Base-by-base conservation (phyloP, 2,329 filamentous ascomycete species). In the Talaromyces sp. region DNA sequence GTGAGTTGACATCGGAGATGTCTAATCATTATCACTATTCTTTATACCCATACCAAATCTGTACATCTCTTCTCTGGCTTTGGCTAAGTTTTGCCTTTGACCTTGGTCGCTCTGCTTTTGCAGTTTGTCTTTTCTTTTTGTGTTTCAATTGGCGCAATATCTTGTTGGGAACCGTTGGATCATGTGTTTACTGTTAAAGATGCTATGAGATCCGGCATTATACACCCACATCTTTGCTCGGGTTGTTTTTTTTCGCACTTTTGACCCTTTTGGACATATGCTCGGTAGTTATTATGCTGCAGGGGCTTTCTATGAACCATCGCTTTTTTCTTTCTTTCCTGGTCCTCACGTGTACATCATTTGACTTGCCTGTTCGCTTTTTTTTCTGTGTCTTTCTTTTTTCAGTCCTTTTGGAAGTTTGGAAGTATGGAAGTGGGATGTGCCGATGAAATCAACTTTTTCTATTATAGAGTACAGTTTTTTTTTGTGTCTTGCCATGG, bases 1-100 rank as follows among this genome's bases (percentile, higher is more conserved):
- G 59, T 58, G 24, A 58, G 21, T 50, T 27, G 43, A 43, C 11
- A 48, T n/a, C 3, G 55, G 43, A 35, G 48, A 41, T 35, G n/a
- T 41, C 27, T 55, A 38, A 55, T 55, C 53, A 41, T 19, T 55
- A 55, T 55, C 14, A 32, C 24, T 54, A 52, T 38, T 43, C n/a
- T 24, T 61, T 61, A 61, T 61, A 57, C 55, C 59, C 59, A 58
- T 52, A 52, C 17, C 48, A 29, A 58, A 57, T 67, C 68, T 69
- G 71, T 74, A 74, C 66, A 72, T 73, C 72, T 71, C 67, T 69
- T 61, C 65, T 64, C 55, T 62, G 60, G 61, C 57, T 38, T 56
- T 58, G 38, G 61, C 59, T 41, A 61, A 60, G 51, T 66, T 66
- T 51, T 59, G 46, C 31, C 52, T 50, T 57, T 59, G 29, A 31